Evolutionary conservation across 495 filamentous ascomycete species (phyloP).

Genomic region (Chaetomium cochliodes): DNA sequence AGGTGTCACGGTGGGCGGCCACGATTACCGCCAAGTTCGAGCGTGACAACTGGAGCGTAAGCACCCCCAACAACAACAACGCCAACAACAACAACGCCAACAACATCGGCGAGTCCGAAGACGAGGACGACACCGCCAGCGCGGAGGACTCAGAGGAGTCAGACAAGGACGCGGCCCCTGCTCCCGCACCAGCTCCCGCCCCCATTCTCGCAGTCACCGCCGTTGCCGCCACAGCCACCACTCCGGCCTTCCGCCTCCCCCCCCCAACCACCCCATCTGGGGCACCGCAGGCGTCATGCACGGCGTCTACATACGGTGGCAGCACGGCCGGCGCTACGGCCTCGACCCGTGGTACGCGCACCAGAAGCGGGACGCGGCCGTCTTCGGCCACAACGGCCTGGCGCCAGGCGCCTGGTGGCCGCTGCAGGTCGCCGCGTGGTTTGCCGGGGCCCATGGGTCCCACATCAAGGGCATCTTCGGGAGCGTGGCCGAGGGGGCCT

Average conservation of each 20-base stretch:
- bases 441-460: slow-evolving; percentile 48
- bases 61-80: neutral
- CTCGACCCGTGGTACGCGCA: slow-evolving; percentile 31
- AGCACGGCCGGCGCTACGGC: slow-evolving; percentile 20
- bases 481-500: slow-evolving; percentile 38
- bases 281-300: slow-evolving; percentile 42
- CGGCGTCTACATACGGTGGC: slow-evolving; percentile 32
- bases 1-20: neutral
- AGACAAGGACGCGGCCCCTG: neutral
- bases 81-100: neutral
- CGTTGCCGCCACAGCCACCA: neutral
- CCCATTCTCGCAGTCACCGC: neutral
- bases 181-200: neutral
- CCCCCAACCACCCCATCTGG: slow-evolving; percentile 34
- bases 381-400: slow-evolving; percentile 49
- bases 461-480: slow-evolving; percentile 47
- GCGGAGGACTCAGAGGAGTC: neutral
- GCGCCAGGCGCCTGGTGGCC: slow-evolving; percentile 53
- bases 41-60: neutral
- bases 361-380: slow-evolving; percentile 29
- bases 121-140: neutral
- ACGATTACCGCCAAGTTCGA: neutral
- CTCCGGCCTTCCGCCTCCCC: slow-evolving; percentile 19
- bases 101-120: neutral
- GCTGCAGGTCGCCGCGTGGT: slow-evolving; percentile 45